Evolutionary conservation across 192 early-diverging fungal genomes (phyloP).

Genomic region (Phlyctochytrium bullatum): DNA sequence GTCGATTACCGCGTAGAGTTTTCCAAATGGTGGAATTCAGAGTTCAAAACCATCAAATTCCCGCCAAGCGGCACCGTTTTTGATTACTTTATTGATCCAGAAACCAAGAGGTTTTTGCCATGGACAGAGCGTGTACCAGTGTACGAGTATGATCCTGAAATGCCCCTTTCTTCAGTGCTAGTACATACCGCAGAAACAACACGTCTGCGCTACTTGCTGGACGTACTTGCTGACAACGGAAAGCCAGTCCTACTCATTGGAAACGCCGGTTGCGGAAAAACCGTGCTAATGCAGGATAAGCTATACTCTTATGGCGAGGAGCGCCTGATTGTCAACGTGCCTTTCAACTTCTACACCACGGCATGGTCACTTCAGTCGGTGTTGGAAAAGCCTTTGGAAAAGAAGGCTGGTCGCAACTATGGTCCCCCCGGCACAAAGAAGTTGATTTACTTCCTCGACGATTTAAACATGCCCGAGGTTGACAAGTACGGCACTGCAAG

Average conservation of each 20-base stretch:
- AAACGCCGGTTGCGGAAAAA: conserved; percentile 67
- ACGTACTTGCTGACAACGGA: conserved; percentile 59
- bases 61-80: conserved; percentile 59
- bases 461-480: conserved; percentile 69
- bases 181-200: conserved; percentile 66
- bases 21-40: conserved; percentile 64
- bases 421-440: conserved; percentile 64
- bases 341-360: conserved; percentile 68
- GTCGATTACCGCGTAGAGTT: conserved; percentile 62
- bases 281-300: conserved; percentile 65
- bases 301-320: conserved; percentile 61
- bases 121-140: conserved; percentile 61
- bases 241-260: conserved; percentile 60
- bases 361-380: conserved; percentile 58
- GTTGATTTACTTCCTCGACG: conserved; percentile 66
- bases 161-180: conserved; percentile 53
- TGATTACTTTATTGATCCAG: conserved; percentile 61
- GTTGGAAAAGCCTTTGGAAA: conserved; percentile 64
- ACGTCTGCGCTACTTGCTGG: conserved; percentile 54
- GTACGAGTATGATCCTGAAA: conserved; percentile 57
- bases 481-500: conserved; percentile 67
- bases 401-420: conserved; percentile 66
- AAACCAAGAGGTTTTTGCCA: conserved; percentile 56
- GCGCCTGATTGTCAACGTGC: conserved; percentile 59
- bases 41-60: conserved; percentile 63